These are phyloP conservation scores for Corymbia calophylla DNA, from an alignment of 441 rosid genomes.

Conservation along the genomic window DNA sequence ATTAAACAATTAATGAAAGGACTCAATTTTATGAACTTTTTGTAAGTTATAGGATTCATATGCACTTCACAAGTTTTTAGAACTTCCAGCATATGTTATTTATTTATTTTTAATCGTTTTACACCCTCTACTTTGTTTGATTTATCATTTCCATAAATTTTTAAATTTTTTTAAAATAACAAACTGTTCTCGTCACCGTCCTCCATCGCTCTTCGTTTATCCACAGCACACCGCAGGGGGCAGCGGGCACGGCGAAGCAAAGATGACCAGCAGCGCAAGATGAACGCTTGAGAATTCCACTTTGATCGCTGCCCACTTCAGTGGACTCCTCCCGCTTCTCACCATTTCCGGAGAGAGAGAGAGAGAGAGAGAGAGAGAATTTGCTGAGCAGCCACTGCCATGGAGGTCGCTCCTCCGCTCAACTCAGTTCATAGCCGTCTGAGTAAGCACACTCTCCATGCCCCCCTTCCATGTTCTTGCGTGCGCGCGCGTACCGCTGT, in stretches of 20 bases:
- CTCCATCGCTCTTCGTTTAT: background rate
- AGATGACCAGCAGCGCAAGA: background rate
- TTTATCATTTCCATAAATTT: background rate
- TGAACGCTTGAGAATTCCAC: background rate
- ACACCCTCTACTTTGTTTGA: background rate
- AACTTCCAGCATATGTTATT: too few relatives aligned
- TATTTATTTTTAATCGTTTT: background rate
- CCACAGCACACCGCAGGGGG: background rate
- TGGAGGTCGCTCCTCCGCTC: background rate
- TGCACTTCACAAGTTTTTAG: too few relatives aligned
- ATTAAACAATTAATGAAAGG: rapidly evolving
- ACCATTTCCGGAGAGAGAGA: background rate
- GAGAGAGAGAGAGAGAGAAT: background rate
- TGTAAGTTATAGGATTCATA: too few relatives aligned
- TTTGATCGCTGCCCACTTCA: background rate
- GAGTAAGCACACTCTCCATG: background rate
- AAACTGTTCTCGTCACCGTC: background rate
- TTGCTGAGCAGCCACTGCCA: background rate
- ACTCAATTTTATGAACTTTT: too few relatives aligned
- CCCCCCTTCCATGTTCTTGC: background rate
- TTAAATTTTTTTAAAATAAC: background rate
- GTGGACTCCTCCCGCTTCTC: background rate
- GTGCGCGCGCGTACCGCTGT: background rate
- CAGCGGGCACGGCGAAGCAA: background rate
- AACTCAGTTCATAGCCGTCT: background rate